These are phyloP conservation scores for Isabelozyma heimii DNA, from an alignment of 805 yeast genomes.

Conservation along the genomic window DNA sequence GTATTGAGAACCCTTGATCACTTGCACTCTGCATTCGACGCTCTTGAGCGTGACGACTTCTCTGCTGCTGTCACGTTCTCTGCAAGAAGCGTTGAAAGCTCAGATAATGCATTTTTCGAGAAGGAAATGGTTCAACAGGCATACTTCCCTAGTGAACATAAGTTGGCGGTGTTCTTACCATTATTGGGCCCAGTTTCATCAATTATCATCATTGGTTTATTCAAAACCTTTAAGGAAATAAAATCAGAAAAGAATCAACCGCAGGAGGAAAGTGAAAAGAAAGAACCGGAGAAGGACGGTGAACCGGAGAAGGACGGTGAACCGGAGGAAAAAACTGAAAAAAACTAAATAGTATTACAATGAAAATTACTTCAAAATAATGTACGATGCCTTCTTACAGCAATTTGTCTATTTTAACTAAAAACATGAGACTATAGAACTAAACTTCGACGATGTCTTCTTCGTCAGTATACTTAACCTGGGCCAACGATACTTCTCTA, in stretches of 20 bases:
- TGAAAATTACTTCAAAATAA: too few species aligned
- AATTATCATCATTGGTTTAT: constrained; percentile 52
- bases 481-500: constrained; percentile 11
- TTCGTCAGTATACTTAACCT: constrained; percentile 4
- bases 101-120: constrained; percentile 84
- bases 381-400: too few species aligned
- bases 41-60: constrained; percentile 30
- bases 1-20: constrained; percentile 50
- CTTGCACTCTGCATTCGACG: constrained; percentile 35
- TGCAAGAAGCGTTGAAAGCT: constrained; percentile 54
- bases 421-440: background rate
- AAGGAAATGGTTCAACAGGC: constrained; percentile 94
- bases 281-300: background rate
- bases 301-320: background rate
- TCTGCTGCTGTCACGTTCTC: constrained; percentile 30
- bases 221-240: constrained; percentile 45
- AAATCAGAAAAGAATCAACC: constrained; percentile 18
- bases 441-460: constrained; percentile 1
- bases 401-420: background rate
- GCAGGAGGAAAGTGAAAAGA: constrained; percentile 10
- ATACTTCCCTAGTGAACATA: constrained; percentile 94
- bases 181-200: constrained; percentile 80
- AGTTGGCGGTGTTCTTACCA: constrained; percentile 90
- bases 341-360: background rate
- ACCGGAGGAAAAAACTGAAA: background rate